These are phyloP conservation scores for Pharus latifolius DNA, from an alignment of 176 grass and related monocot genomes.

Conservation along the genomic window DNA sequence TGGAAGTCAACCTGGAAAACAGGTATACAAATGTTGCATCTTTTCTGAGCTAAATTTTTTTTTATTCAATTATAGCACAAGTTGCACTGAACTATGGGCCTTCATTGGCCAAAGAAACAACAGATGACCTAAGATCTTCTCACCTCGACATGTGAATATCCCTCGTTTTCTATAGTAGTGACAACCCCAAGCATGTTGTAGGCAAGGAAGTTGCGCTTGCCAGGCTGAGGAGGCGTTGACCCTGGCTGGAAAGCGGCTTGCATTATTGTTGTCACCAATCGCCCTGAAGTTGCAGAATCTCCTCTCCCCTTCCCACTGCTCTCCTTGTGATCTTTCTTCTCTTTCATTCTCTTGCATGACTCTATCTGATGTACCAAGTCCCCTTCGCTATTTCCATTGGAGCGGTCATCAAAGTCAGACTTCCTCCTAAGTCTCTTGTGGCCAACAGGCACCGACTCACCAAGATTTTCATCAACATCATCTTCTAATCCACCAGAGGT, in stretches of 20 bases:
- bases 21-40: background rate
- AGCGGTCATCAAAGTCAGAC: conserved; percentile 18
- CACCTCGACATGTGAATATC: conserved; percentile 81
- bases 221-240: conserved; percentile 54
- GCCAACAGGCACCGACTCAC: conserved; percentile 37
- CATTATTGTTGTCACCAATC: conserved; percentile 38
- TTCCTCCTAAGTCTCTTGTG: conserved; percentile 49
- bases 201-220: conserved; percentile 68
- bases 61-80: no score
- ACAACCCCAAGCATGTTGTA: conserved; percentile 92
- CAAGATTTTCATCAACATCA: conserved; percentile 44
- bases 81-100: background rate
- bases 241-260: conserved; percentile 82
- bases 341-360: conserved; percentile 47
- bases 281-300: conserved; percentile 40
- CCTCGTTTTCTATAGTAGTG: conserved; percentile 85
- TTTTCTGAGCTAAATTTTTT: background rate
- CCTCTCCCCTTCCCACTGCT: conserved; percentile 14
- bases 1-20: conserved; percentile 83
- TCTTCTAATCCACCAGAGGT: conserved; percentile 65
- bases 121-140: background rate
- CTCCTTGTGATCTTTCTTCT: conserved; percentile 30
- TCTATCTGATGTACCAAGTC: conserved; percentile 50
- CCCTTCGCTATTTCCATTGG: conserved; percentile 51
- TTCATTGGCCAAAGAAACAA: background rate